phyloP scores from a whole-genome alignment of 2,329 filamentous ascomycete genomes.

The Ceratocystis lukuohia region DNA sequence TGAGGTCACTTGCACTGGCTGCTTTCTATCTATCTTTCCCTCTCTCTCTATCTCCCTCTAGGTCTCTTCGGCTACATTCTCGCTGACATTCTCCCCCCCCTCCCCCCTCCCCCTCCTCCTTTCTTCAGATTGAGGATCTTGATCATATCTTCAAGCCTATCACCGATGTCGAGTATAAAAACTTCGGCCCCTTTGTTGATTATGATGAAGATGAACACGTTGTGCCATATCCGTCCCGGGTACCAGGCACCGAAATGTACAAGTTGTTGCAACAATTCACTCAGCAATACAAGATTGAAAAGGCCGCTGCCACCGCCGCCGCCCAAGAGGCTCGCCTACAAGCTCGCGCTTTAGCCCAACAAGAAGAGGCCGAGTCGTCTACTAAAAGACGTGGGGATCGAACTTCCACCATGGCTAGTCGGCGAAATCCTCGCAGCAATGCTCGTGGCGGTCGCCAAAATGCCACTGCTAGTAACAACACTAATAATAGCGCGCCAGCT shows the following conservation, averaged over 20 bases:
- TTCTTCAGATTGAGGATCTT: constrained; percentile 30
- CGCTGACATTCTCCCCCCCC: constrained; percentile 12
- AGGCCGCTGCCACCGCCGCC: constrained; percentile 23
- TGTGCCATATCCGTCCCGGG: constrained; percentile 34
- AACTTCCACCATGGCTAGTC: constrained; percentile 24
- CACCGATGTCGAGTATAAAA: constrained; percentile 32
- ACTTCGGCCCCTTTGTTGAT: constrained; percentile 33
- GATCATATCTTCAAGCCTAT: constrained; percentile 35
- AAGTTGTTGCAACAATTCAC: constrained; percentile 26
- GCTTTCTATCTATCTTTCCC: not conserved
- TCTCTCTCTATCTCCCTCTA: constrained; percentile 5
- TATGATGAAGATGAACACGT: constrained; percentile 30
- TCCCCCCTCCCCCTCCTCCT: constrained; percentile 20
- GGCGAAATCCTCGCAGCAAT: constrained; percentile 32
- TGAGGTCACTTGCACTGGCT: not conserved
- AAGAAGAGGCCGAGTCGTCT: constrained; percentile 10
- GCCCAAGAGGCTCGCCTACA: constrained; percentile 18
- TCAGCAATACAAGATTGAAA: constrained; percentile 27
- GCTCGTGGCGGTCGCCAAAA: constrained; percentile 20
- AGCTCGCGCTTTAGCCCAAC: constrained; percentile 14
- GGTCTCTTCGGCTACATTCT: too few species aligned
- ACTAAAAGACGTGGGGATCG: constrained; percentile 18
- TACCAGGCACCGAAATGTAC: constrained; percentile 33
- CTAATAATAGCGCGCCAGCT: constrained; percentile 17
- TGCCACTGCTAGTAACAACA: constrained; percentile 22